Percentiles rank a stretch among this genome's conserved stretches.
These are phyloP conservation scores for Gonapodya sp. DNA, from an alignment of 192 early-diverging fungal species.

Conservation along the genomic window DNA sequence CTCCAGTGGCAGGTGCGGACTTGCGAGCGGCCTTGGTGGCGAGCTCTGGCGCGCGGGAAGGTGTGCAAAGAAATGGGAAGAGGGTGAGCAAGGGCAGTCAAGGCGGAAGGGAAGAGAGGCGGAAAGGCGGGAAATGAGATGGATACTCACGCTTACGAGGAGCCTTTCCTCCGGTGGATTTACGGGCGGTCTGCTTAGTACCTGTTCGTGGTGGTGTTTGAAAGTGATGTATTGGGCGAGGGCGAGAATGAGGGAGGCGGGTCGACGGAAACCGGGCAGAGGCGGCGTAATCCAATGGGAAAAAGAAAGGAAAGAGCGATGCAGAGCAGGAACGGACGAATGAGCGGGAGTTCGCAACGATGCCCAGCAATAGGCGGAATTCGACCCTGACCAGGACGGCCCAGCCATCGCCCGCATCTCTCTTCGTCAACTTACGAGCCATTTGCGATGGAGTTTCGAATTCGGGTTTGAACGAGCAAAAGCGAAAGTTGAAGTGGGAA, in stretches of 20 bases:
- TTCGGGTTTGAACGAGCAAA: too few relatives aligned
- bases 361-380: not conserved
- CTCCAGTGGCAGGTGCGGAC: constrained; percentile 87
- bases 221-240: not conserved
- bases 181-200: constrained; percentile 94
- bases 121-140: not conserved
- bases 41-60: not conserved
- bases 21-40: constrained; percentile 73
- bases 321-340: not conserved
- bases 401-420: too few relatives aligned
- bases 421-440: too few relatives aligned
- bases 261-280: not conserved
- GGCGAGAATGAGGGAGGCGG: not conserved
- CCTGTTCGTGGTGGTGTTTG: constrained; percentile 39
- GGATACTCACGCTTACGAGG: constrained; percentile 72
- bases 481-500: too few relatives aligned
- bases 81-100: not conserved
- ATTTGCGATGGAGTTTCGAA: too few relatives aligned
- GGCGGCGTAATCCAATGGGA: not conserved
- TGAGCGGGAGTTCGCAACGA: not conserved
- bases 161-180: constrained; percentile 99
- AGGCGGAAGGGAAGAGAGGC: too few relatives aligned
- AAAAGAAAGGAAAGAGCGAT: not conserved
- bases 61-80: not conserved
- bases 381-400: too few relatives aligned